Conservation (phyloP, 2,329 filamentous ascomycete genomes). For the Beauveria bassiana region DNA sequence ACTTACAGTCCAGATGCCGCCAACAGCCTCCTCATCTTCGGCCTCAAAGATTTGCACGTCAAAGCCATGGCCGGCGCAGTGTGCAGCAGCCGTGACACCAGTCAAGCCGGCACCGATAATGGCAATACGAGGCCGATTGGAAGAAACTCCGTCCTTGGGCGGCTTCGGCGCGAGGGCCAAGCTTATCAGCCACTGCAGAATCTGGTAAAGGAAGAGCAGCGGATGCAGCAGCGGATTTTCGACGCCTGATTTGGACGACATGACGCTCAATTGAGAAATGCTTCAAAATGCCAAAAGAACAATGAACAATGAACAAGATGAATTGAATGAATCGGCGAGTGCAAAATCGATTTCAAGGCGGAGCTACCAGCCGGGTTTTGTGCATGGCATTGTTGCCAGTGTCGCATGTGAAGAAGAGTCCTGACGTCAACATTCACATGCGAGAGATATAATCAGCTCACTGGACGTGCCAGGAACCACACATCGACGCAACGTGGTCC, state of each 20-base stretch:
- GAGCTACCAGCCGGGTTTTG: background rate
- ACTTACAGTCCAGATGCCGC: conserved; percentile 73
- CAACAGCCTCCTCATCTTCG: conserved; percentile 56
- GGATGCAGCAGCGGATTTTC: conserved; percentile 41
- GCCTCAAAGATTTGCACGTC: conserved; percentile 74
- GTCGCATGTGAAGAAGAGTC: background rate
- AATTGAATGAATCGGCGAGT: background rate
- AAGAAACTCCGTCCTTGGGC: conserved; percentile 48
- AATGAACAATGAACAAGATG: background rate
- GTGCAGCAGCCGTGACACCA: conserved; percentile 69
- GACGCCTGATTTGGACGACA: conserved; percentile 25
- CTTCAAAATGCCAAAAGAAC: background rate
- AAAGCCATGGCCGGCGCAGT: conserved; percentile 80
- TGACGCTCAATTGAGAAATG: conserved; percentile 14
- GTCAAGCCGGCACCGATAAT: conserved; percentile 66
- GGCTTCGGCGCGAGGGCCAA: conserved; percentile 62
- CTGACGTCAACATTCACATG: conserved; percentile 22
- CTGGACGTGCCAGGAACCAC: background rate
- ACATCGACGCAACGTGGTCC: background rate
- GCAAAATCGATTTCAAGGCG: background rate
- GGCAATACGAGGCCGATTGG: conserved; percentile 59
- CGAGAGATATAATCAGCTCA: background rate
- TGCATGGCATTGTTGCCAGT: background rate
- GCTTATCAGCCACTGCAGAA: conserved; percentile 57
- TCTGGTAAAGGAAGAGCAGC: conserved; percentile 54